Evolutionary conservation across 345 rosid genomes (phyloP).

Genomic region (Salix caprea): DNA sequence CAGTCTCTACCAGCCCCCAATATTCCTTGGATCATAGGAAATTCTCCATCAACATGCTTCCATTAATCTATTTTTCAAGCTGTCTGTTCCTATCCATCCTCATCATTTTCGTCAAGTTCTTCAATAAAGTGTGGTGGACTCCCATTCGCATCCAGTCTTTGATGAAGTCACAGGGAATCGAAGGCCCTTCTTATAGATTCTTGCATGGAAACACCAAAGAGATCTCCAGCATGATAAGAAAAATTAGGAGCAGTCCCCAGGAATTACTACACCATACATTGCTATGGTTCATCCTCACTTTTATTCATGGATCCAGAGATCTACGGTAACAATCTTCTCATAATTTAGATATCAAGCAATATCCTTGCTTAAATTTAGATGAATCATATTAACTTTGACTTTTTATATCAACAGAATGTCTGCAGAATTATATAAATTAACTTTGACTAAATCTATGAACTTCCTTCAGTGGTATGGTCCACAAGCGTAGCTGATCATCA

Average conservation of each 20-base stretch:
- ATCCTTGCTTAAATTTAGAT: neutral
- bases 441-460: constrained; percentile 20
- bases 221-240: neutral
- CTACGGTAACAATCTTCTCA: constrained; percentile 6
- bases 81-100: neutral
- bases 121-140: constrained; percentile 5
- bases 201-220: constrained; percentile 11
- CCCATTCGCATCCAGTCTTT: neutral
- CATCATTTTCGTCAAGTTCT: neutral
- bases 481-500: constrained; percentile 31
- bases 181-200: constrained; percentile 16
- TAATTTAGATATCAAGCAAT: neutral
- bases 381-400: neutral
- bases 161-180: constrained; percentile 12
- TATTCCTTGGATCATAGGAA: too few relatives aligned
- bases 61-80: neutral
- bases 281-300: constrained; percentile 5
- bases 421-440: neutral
- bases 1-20: too few relatives aligned
- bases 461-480: constrained; percentile 37
- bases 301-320: constrained; percentile 9
- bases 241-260: neutral
- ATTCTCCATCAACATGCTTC: too few relatives aligned
- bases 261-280: neutral
- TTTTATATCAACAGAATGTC: neutral